A percentile compares a stretch with the other conserved stretches of the same genome.
Evolutionary conservation across 495 filamentous ascomycete genomes (phyloP).

Genomic region (Talaromyces stipitatus): DNA sequence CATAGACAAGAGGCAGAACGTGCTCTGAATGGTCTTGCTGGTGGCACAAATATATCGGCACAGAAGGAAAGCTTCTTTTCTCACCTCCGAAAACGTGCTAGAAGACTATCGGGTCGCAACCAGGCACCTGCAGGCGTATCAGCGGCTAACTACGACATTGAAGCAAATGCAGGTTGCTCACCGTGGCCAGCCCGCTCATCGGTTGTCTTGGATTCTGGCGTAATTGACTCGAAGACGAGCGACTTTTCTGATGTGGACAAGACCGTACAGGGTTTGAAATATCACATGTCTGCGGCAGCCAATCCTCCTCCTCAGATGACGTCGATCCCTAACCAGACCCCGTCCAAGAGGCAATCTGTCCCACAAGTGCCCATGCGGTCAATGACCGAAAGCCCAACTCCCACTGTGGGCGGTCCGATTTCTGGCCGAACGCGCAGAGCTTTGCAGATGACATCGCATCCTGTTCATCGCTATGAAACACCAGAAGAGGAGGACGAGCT

Average conservation of each 20-base stretch:
- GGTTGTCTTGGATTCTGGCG: slow-evolving; percentile 60
- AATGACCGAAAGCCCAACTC: slow-evolving; percentile 54
- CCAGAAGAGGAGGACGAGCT: slow-evolving; percentile 96
- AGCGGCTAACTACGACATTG: slow-evolving; percentile 71
- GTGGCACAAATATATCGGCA: slow-evolving; percentile 53
- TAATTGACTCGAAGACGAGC: slow-evolving; percentile 35
- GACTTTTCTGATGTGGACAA: slow-evolving; percentile 71
- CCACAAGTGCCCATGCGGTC: slow-evolving; percentile 57
- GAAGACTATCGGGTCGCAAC: slow-evolving; percentile 85
- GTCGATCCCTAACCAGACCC: slow-evolving; percentile 43
- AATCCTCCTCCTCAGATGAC: slow-evolving; percentile 41
- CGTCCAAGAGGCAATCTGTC: slow-evolving; percentile 63
- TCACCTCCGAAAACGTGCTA: slow-evolving; percentile 87
- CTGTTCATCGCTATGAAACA: slow-evolving; percentile 77
- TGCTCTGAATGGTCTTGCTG: slow-evolving; percentile 72
- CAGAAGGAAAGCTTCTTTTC: slow-evolving; percentile 97
- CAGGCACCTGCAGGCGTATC: slow-evolving; percentile 60
- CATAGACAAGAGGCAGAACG: slow-evolving; percentile 88
- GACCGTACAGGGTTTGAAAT: slow-evolving; percentile 64
- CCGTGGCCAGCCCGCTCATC: slow-evolving; percentile 86
- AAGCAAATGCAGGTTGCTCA: slow-evolving; percentile 83
- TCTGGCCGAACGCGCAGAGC: slow-evolving; percentile 80
- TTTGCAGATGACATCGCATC: slow-evolving; percentile 66
- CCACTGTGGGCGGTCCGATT: slow-evolving; percentile 50
- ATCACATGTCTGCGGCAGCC: slow-evolving; percentile 47